Evolutionary conservation across 768 basidiomycete genomes (phyloP).

Genomic region (Coprinopsis marcescibilis): DNA sequence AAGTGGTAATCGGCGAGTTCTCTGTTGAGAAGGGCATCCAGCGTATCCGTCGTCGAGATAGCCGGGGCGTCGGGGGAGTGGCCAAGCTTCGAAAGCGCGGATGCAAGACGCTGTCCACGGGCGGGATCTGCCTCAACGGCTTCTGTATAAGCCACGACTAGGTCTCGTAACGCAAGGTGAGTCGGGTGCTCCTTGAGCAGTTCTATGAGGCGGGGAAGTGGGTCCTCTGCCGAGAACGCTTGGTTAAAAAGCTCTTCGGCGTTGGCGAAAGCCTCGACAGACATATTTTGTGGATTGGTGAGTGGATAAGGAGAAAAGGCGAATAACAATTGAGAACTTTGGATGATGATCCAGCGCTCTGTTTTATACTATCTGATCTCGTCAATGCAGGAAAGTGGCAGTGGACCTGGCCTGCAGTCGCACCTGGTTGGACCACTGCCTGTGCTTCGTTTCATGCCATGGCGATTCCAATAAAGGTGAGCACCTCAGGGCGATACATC

Average conservation of each 20-base stretch:
- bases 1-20: slow-evolving; percentile 6
- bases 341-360: not conserved
- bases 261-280: slow-evolving; percentile 12
- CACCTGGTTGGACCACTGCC: no score
- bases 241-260: slow-evolving; percentile 10
- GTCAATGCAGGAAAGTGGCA: no score
- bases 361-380: no score
- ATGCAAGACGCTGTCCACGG: slow-evolving; percentile 10
- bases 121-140: slow-evolving; percentile 9
- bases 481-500: no score
- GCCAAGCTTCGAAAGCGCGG: slow-evolving; percentile 3
- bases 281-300: slow-evolving; percentile 4
- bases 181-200: slow-evolving; percentile 12
- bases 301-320: not conserved
- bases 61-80: slow-evolving; percentile 7
- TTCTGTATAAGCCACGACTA: slow-evolving; percentile 9
- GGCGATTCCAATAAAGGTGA: no score
- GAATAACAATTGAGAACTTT: not conserved
- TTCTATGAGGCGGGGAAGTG: slow-evolving; percentile 10
- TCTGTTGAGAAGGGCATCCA: not conserved
- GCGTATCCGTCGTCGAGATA: no score
- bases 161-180: slow-evolving; percentile 7
- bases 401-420: no score
- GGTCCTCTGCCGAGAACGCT: slow-evolving; percentile 11
- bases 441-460: no score